Base-by-base conservation (phyloP, 805 yeast genomes). In the Kodamaea restingae region DNA sequence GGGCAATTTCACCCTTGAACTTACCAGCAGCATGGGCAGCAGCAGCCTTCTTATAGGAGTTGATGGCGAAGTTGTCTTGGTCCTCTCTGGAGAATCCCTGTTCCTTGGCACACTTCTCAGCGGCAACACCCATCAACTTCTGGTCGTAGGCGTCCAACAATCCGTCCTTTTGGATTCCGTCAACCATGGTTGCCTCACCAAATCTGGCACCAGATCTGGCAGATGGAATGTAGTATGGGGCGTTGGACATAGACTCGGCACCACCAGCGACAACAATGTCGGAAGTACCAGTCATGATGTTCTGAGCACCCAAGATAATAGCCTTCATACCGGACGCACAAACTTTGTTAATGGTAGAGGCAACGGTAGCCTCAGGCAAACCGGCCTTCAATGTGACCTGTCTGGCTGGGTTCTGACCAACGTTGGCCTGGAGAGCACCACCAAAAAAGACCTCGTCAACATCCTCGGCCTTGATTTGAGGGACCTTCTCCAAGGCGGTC, bases 381-480 rank as follows among this genome's bases (percentile, higher is more conserved):
- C 98, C 98, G 14, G 98, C 84, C 56, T 81, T 83, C 49, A 91
- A 57, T 11, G 96, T 96, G 41, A 91, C 98, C 70, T 91, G 98
- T 68, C 98, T 83, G 25, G 98, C 98, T 32, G 98, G 98, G 43
- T 91, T 88, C 70, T 91, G 98, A 46, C 98, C 98, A 44, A 86
- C 81, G 55, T 87, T 87, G 47, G 97, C 98, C 56, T 85, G 86
- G 56, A 88, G 66, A 36, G 88, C 98, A 56, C 88, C 85, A 56
- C 98, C 98, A 61, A 88, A 88, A 56, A 84, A 75, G 58, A 91
- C 80, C 65, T 91, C 98, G 48, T 90, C 95, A 40, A 86, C 93
- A 48, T 75, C 80, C 31, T 75, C 73, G 35, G 95, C 80, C 51
- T 83, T 73, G 65, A 90, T 75, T 60, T 80, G 77, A 40, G 95